Conservation (phyloP, 2,329 filamentous ascomycete species). For the Aspergillus oerlinghausenensis region DNA sequence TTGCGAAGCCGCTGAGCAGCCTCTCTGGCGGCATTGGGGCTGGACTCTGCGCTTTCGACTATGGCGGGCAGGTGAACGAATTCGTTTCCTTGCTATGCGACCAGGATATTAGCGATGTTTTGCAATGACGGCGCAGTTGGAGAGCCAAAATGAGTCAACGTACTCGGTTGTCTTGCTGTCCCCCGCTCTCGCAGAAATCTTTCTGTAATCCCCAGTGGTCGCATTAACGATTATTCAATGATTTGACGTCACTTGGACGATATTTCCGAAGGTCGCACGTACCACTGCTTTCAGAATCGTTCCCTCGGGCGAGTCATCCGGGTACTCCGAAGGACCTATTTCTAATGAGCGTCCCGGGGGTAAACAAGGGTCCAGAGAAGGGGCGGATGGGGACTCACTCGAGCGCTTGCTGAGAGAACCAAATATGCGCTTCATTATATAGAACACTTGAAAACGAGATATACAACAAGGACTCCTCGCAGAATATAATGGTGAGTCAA, state of each 20-base stretch:
- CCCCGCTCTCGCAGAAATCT: slow-evolving; percentile 73
- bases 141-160: slow-evolving; percentile 2
- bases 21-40: slow-evolving; percentile 75
- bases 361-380: slow-evolving; percentile 3
- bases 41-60: slow-evolving; percentile 92
- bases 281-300: slow-evolving; percentile 40
- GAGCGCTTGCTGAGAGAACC: slow-evolving; percentile 27
- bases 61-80: slow-evolving; percentile 89
- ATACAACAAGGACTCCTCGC: not conserved
- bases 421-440: slow-evolving; percentile 36
- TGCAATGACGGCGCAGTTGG: not conserved
- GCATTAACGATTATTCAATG: not conserved
- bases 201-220: slow-evolving; percentile 46
- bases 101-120: not conserved
- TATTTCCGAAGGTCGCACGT: slow-evolving; percentile 9
- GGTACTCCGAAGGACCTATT: slow-evolving; percentile 22
- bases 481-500: slow-evolving; percentile 1
- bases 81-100: slow-evolving; percentile 66
- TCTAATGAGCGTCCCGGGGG: slow-evolving; percentile 4
- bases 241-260: not conserved
- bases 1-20: slow-evolving; percentile 77
- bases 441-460: not conserved
- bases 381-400: slow-evolving; percentile 20
- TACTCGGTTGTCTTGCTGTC: slow-evolving; percentile 53
- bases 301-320: slow-evolving; percentile 37